These are phyloP conservation scores for Neonectria faginata DNA, from an alignment of 2,329 filamentous ascomycete genomes.

Conservation along the genomic window DNA sequence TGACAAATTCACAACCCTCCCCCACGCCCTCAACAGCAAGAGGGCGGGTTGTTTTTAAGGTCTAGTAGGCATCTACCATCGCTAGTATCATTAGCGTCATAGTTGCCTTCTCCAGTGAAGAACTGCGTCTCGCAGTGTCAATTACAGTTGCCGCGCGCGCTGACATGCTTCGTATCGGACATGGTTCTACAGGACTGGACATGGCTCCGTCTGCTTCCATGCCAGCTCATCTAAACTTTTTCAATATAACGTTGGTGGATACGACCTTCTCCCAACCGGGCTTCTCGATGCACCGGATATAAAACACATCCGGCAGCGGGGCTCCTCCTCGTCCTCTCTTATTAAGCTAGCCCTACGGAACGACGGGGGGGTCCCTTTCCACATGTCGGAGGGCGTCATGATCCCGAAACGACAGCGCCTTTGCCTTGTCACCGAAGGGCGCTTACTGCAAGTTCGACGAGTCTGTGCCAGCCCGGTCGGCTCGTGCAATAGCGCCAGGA, in stretches of 20 bases:
- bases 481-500: neutral
- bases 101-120: neutral
- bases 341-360: slow-evolving; percentile 1
- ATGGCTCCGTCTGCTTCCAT: neutral
- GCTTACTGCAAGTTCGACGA: neutral
- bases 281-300: neutral
- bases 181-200: neutral
- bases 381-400: slow-evolving; percentile 2
- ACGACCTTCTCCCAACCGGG: neutral
- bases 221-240: neutral
- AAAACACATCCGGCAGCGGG: neutral
- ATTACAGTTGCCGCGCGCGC: neutral
- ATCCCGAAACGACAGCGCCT: neutral
- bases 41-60: too few relatives aligned
- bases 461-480: neutral
- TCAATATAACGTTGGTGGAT: neutral
- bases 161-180: neutral
- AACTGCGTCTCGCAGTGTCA: neutral
- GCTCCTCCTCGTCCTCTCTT: neutral
- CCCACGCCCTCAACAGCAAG: neutral
- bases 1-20: slow-evolving; percentile 1
- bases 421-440: neutral
- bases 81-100: neutral
- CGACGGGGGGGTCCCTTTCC: neutral
- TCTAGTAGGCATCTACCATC: neutral